phyloP scores from a whole-genome alignment of 2,329 filamentous ascomycete species.

The Trichoderma koningii region DNA sequence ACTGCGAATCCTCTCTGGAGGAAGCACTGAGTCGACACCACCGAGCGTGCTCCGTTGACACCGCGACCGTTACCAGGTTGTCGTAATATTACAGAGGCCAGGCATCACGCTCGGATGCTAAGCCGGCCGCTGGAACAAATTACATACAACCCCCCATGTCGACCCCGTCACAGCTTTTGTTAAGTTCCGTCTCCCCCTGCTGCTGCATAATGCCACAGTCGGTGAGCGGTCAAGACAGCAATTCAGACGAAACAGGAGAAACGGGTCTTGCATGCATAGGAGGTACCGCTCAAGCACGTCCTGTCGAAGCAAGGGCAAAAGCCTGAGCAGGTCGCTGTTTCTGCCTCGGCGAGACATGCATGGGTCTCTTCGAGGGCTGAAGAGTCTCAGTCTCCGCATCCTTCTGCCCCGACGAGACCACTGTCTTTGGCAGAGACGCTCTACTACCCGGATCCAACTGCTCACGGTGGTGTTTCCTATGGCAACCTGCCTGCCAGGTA shows the following conservation, averaged over 20 bases:
- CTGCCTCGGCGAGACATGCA: slow-evolving; percentile 12
- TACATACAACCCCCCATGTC: background rate
- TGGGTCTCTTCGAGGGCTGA: background rate
- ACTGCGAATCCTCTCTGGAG: background rate
- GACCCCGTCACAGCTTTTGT: background rate
- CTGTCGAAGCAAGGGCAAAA: slow-evolving; percentile 1
- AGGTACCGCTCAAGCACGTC: background rate
- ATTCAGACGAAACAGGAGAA: slow-evolving; percentile 26
- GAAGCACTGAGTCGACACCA: background rate
- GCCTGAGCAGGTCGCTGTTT: background rate
- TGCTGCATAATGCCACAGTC: slow-evolving; percentile 16
- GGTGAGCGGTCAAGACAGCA: slow-evolving; percentile 11
- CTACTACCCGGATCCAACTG: no score
- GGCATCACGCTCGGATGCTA: slow-evolving; percentile 22
- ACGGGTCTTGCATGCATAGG: slow-evolving; percentile 15
- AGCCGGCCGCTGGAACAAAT: slow-evolving; percentile 9
- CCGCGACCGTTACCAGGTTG: background rate
- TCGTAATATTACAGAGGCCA: slow-evolving; percentile 14
- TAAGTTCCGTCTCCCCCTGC: slow-evolving; percentile 19
- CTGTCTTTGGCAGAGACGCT: background rate
- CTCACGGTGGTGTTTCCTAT: background rate
- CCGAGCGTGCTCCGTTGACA: slow-evolving; percentile 8
- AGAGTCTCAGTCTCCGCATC: slow-evolving; percentile 12
- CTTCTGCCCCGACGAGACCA: background rate
- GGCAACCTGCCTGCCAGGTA: background rate